A percentile compares a stretch with the other conserved stretches of the same genome.
Evolutionary conservation across 2,329 filamentous ascomycete genomes (phyloP).

Genomic region (Alternaria triticina): DNA sequence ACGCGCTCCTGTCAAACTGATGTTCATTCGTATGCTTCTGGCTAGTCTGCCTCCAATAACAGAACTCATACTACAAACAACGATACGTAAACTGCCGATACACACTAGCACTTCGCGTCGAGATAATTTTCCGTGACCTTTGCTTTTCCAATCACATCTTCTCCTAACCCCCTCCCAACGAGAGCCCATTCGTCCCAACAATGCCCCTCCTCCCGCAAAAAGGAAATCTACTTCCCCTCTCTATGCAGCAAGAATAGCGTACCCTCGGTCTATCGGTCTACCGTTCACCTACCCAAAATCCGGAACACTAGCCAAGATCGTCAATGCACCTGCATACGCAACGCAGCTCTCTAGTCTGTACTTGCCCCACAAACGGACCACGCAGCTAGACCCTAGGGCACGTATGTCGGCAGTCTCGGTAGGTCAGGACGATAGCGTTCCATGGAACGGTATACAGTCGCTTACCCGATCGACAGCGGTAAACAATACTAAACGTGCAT

Average conservation of each 20-base stretch:
- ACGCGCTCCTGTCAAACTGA: not conserved
- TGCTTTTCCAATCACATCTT: not conserved
- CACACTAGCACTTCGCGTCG: not conserved
- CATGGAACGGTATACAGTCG: not conserved
- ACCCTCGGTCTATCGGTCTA: not conserved
- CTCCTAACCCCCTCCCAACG: not conserved
- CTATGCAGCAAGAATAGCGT: not conserved
- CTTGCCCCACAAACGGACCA: not conserved
- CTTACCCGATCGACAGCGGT: not conserved
- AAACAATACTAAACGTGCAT: not conserved
- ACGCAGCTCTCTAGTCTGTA: not conserved
- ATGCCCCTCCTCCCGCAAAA: not conserved
- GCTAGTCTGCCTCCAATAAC: not conserved
- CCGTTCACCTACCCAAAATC: not conserved
- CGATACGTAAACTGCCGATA: not conserved
- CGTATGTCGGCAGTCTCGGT: not conserved
- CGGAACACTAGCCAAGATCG: not conserved
- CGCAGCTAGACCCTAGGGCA: not conserved
- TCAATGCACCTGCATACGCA: conserved; percentile 1
- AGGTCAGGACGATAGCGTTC: not conserved
- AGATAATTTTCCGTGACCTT: not conserved
- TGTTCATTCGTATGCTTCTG: not conserved
- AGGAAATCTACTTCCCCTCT: not conserved
- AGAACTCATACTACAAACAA: not conserved
- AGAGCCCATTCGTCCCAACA: not conserved